phyloP scores from a whole-genome alignment of 1,139 yeast species.

The Suhomyces bokatorum region DNA sequence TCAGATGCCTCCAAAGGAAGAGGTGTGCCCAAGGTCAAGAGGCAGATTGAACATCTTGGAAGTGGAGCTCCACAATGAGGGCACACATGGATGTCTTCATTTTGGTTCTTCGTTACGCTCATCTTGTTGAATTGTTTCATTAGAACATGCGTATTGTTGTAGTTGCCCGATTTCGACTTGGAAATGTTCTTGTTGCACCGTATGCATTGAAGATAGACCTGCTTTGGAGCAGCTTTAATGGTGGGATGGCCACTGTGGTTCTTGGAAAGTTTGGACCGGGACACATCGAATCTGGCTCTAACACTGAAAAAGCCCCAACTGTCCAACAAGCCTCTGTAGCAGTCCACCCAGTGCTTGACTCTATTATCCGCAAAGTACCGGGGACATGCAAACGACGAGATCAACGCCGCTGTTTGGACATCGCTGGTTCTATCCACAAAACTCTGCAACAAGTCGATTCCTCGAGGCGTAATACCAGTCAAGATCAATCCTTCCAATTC shows the following conservation, averaged over 20 bases:
- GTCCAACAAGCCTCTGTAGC: slow-evolving; percentile 72
- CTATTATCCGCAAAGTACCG: slow-evolving; percentile 71
- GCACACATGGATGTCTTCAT: slow-evolving; percentile 49
- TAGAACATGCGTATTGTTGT: slow-evolving; percentile 29
- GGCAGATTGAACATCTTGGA: slow-evolving; percentile 89
- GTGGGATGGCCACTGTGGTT: slow-evolving; percentile 51
- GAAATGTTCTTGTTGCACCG: slow-evolving; percentile 76
- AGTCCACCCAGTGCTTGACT: slow-evolving; percentile 75
- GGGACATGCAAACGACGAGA: slow-evolving; percentile 80
- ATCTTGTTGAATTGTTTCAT: slow-evolving; percentile 43
- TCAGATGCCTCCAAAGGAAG: slow-evolving; percentile 42
- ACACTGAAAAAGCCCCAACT: slow-evolving; percentile 80
- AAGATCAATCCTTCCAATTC: slow-evolving; percentile 87
- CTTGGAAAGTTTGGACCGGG: slow-evolving; percentile 64
- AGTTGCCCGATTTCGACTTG: slow-evolving; percentile 20
- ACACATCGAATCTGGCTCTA: slow-evolving; percentile 84
- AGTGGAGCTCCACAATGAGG: slow-evolving; percentile 88
- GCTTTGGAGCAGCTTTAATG: slow-evolving; percentile 61
- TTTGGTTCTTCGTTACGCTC: slow-evolving; percentile 22
- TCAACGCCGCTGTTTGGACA: slow-evolving; percentile 87
- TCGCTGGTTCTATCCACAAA: slow-evolving; percentile 90
- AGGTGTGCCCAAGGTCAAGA: slow-evolving; percentile 77
- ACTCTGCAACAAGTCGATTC: slow-evolving; percentile 78
- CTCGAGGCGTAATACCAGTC: slow-evolving; percentile 85
- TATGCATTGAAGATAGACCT: slow-evolving; percentile 76